Conservation (phyloP, 306 rosid genomes). For the Acmispon strigosus region DNA sequence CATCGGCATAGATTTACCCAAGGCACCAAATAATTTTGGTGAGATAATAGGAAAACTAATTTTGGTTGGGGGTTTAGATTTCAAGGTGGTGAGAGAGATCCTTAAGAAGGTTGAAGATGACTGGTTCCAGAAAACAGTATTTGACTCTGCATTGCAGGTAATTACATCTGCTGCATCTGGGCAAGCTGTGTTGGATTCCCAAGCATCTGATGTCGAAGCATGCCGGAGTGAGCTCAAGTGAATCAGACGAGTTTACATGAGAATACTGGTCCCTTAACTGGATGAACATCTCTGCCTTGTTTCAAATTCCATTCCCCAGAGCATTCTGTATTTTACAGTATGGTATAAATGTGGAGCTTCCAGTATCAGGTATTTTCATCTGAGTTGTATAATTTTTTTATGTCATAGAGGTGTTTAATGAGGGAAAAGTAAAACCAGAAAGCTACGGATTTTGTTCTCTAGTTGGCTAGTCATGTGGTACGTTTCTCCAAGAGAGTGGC, state of each 20-base stretch:
- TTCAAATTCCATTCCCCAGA: conserved; percentile 31
- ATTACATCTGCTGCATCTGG: conserved; percentile 52
- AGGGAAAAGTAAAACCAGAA: conserved; percentile 53
- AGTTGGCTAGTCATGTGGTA: conserved; percentile 44
- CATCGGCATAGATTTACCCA: conserved; percentile 72
- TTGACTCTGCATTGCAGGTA: conserved; percentile 38
- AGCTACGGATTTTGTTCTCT: conserved; percentile 68
- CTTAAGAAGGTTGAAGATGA: conserved; percentile 65
- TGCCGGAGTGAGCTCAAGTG: conserved; percentile 51
- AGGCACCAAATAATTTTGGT: conserved; percentile 79
- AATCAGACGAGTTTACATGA: conserved; percentile 17
- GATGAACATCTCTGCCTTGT: conserved; percentile 36
- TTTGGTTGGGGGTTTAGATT: conserved; percentile 56
- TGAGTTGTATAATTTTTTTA: conserved; percentile 75
- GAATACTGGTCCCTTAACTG: conserved; percentile 26
- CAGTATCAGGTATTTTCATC: conserved; percentile 51
- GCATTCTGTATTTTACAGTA: conserved; percentile 52
- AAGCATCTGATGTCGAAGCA: conserved; percentile 78
- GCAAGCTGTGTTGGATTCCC: conserved; percentile 59
- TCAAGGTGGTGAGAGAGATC: conserved; percentile 59
- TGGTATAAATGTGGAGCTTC: conserved; percentile 58
- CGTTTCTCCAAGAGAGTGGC: conserved; percentile 31
- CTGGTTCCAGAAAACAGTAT: conserved; percentile 46
- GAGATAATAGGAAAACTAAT: conserved; percentile 63
- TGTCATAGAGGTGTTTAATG: conserved; percentile 64